phyloP scores from a whole-genome alignment of 2,329 filamentous ascomycete genomes.

The Exophiala viscosa region DNA sequence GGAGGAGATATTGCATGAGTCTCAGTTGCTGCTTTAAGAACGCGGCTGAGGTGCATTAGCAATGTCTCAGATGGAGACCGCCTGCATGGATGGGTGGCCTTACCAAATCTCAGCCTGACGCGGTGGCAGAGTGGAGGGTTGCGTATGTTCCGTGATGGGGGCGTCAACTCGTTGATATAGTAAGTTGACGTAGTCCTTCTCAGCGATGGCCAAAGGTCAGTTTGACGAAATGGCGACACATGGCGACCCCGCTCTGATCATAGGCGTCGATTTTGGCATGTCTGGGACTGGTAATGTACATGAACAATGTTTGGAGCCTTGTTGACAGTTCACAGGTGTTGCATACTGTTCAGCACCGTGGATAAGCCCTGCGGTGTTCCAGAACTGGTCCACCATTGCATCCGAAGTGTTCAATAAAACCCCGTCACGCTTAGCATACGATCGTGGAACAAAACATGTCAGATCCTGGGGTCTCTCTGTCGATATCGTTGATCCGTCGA shows the following conservation, averaged over 20 bases:
- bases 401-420: slow-evolving; percentile 36
- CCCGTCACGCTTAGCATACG: slow-evolving; percentile 33
- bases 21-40: too few relatives aligned
- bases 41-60: too few relatives aligned
- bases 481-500: slow-evolving; percentile 31
- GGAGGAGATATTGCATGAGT: too few relatives aligned
- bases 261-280: slow-evolving; percentile 33
- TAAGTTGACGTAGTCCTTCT: too few relatives aligned
- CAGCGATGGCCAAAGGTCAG: too few relatives aligned
- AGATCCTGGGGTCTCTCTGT: slow-evolving; percentile 37
- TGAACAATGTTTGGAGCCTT: not conserved
- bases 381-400: slow-evolving; percentile 35
- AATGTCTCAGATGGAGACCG: too few relatives aligned
- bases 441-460: slow-evolving; percentile 8
- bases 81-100: too few relatives aligned
- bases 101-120: too few relatives aligned
- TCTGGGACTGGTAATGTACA: slow-evolving; percentile 22
- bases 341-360: slow-evolving; percentile 37
- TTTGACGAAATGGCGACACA: too few relatives aligned
- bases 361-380: slow-evolving; percentile 34
- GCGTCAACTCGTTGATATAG: too few relatives aligned
- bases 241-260: slow-evolving; percentile 8
- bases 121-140: too few relatives aligned
- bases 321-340: slow-evolving; percentile 29
- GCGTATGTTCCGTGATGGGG: too few relatives aligned